Evolutionary conservation across 345 rosid species (phyloP), one percentile per base, ranked within the genome.

Genomic region (Lepidium didymum): DNA sequence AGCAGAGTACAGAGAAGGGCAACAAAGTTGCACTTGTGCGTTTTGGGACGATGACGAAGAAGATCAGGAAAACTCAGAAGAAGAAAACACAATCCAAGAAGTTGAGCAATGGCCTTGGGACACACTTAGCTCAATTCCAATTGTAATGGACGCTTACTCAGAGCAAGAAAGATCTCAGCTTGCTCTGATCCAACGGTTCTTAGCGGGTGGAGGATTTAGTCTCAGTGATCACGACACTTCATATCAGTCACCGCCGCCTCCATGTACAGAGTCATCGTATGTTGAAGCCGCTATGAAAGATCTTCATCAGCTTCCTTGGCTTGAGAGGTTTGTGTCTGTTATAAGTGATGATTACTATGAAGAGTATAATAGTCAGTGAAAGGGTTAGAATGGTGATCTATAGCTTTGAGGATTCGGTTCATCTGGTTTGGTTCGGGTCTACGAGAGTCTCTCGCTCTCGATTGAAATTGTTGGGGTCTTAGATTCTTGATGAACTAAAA

Each of bases 71-170:
- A 68, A 8, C 63, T 21, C 54, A 53, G 79, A 73, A 62, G 61
- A 82, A 0, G 97, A 75, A 37, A 87, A 75, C 52, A 83, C 90
- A 56, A 81, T 80, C 37, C 97, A 87, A 69, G 97, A 87, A 78
- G 83, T 93, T 13, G 99, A 94, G 74, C 97, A 87, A 75, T 94
- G 97, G 97, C 90, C 95, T 16, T 91, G 92, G 93, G 96, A 89
- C 78, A 86, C 96, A 53, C 89, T 87, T 77, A 87, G 82, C 75
- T 86, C 97, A 37, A 79, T 89, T 45, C 99, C 97, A 10, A 84
- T 87, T 60, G 77, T 86, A 58, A 87, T 80, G 85, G 97, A 94
- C 52, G 96, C 96, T 3, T 94, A 94, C 80, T 83, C 97, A 0
- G 99, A 91, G 55, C 97, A 94, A 80, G 99, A 94, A 78, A 87